Base-by-base conservation (phyloP, 495 filamentous ascomycete genomes). In the Pyronema omphalodes region DNA sequence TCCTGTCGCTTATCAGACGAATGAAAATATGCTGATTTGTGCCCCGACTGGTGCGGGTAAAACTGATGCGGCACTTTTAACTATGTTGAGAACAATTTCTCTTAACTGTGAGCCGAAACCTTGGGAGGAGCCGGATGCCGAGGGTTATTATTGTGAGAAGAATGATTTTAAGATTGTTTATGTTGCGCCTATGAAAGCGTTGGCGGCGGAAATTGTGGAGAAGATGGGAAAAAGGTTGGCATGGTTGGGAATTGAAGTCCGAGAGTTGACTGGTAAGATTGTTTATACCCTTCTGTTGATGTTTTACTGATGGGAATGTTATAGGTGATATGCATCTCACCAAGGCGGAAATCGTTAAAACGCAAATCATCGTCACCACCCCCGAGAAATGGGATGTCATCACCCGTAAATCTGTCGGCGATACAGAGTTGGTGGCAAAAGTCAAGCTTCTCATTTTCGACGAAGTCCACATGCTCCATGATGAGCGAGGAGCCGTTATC, bases 321-420 rank as follows among this genome's bases (percentile, higher is more conserved):
- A 29, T 5, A 58, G 57, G 89, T 59, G 91, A 99, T 69, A 96
- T 95, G 88, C 93, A 99, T 59, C 73, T 99, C 57, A 94, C 89
- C 37, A 99, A 99, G 70, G 78, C 84, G 2, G 93, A 99, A 69
- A 93, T 99, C 55, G 73, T 89, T 34, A 78, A 84, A 59, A 99
- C 91, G 2, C 93, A 99, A 67, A 88, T 99, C 54, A 94, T 99
- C 57, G 93, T 99, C 12, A 99, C 91, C 0, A 99, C 91, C 8
- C 91, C 91, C 48, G 91, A 99, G 67, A 99, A 99, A 71, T 99
- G 91, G 91, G 91, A 99, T 69, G 89, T 96, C 9, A 83, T 96
- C 35, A 99, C 91, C 8, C 75, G 91, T 43, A 99, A 96, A 67
- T 89, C 91, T 46, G 94, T 86, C 0, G 91, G 91, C 3, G 91